phyloP scores from a whole-genome alignment of 2,329 filamentous ascomycete species.

The Cladophialophora chaetospira region DNA sequence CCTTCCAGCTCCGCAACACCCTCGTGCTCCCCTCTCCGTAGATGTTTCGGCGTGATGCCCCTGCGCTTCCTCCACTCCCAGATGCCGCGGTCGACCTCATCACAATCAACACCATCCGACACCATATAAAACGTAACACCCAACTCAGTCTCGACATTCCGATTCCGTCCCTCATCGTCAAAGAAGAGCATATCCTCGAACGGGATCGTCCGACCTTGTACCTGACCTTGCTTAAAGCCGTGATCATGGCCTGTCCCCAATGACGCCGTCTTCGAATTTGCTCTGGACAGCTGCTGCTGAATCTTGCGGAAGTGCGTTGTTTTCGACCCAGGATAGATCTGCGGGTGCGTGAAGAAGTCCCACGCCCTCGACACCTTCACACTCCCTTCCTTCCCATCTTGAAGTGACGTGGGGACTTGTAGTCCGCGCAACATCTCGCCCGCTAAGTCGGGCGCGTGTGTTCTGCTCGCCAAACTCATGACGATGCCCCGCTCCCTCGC shows the following conservation, averaged over 20 bases:
- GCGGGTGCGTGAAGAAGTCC: conserved; percentile 58
- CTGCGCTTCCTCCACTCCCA: conserved; percentile 76
- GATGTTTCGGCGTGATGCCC: conserved; percentile 45
- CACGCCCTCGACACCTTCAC: conserved; percentile 55
- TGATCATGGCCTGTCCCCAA: no score
- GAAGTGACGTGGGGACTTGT: conserved; percentile 53
- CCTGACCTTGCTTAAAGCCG: not conserved
- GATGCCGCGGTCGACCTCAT: conserved; percentile 78
- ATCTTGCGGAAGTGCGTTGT: conserved; percentile 79
- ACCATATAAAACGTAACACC: conserved; percentile 86
- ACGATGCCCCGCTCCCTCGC: conserved; percentile 57
- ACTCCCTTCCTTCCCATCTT: conserved; percentile 52
- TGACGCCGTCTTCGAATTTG: not conserved
- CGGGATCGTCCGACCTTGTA: conserved; percentile 52
- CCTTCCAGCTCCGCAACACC: conserved; percentile 2
- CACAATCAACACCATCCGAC: conserved; percentile 72
- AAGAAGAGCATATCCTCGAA: conserved; percentile 94
- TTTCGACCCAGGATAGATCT: conserved; percentile 76
- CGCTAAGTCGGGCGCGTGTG: conserved; percentile 75
- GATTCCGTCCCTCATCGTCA: conserved; percentile 85
- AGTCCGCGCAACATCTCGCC: conserved; percentile 77
- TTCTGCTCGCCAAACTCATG: conserved; percentile 78
- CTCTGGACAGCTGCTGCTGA: conserved; percentile 51
- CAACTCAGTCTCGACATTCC: conserved; percentile 71
- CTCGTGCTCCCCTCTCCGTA: not conserved